These are phyloP conservation scores for Verticillium klebahnii DNA, from an alignment of 2,329 filamentous ascomycete genomes.

Conservation along the genomic window DNA sequence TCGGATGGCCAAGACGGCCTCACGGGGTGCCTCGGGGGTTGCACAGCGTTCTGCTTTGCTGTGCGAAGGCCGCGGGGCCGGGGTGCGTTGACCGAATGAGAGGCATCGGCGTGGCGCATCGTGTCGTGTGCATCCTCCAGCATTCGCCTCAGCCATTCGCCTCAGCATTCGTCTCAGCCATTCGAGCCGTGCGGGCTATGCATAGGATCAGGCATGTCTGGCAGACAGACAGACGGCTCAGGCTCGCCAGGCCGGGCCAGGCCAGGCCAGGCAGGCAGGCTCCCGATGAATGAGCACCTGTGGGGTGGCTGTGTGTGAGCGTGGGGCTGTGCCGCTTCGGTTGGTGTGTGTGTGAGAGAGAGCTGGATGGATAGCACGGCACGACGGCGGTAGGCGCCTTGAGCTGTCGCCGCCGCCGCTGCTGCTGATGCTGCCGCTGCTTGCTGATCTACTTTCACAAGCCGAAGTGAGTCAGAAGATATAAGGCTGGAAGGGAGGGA, in stretches of 20 bases:
- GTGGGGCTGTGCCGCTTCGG: background rate
- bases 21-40: background rate
- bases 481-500: background rate
- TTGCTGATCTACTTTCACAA: background rate
- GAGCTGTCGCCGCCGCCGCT: background rate
- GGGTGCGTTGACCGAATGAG: background rate
- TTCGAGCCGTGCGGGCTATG: background rate
- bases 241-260: too few species aligned
- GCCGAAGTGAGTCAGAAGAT: background rate
- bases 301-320: background rate
- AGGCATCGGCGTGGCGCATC: background rate
- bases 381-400: background rate
- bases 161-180: background rate
- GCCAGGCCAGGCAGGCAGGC: background rate
- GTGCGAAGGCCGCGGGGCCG: background rate
- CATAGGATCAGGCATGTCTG: background rate
- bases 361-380: background rate
- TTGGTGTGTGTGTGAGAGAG: background rate
- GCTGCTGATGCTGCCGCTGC: too few species aligned
- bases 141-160: background rate
- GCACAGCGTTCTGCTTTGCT: background rate
- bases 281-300: background rate
- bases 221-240: too few species aligned
- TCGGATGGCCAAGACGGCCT: background rate
- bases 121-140: background rate